Evolutionary conservation across 176 grass and related monocot genomes (phyloP).

Genomic region (Phragmites australis): DNA sequence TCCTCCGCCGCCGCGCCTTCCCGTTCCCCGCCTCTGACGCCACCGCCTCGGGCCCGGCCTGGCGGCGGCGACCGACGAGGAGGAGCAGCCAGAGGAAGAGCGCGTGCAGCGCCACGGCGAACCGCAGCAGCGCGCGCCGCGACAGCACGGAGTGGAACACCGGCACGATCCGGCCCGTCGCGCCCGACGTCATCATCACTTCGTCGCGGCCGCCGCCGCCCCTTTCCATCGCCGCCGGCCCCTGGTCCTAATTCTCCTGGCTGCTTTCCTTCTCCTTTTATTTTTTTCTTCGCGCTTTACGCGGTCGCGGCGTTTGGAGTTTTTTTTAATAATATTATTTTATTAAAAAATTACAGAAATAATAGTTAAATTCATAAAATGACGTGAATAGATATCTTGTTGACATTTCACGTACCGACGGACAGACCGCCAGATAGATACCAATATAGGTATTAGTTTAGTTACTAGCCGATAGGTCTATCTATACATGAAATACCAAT

Average conservation of each 20-base stretch:
- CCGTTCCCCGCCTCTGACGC: background rate
- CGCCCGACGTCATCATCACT: constrained; percentile 86
- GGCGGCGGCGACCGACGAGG: constrained; percentile 42
- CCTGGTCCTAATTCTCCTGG: background rate
- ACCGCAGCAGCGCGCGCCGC: constrained; percentile 56
- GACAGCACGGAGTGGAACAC: constrained; percentile 76
- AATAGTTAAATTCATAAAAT: too few relatives aligned
- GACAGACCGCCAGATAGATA: too few relatives aligned
- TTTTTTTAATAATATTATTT: too few relatives aligned
- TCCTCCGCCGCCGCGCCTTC: constrained; percentile 39
- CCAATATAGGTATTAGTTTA: too few relatives aligned
- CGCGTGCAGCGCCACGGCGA: constrained; percentile 69
- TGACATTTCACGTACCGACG: too few relatives aligned
- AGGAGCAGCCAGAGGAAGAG: constrained; percentile 81
- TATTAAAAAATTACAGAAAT: too few relatives aligned
- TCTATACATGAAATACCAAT: too few relatives aligned
- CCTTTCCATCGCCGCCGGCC: constrained; percentile 21
- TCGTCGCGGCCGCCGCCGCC: constrained; percentile 30
- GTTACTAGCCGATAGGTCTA: too few relatives aligned
- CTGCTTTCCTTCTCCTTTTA: background rate
- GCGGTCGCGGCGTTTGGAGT: constrained; percentile 33
- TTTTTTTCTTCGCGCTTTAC: constrained; percentile 19
- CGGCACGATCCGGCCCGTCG: constrained; percentile 84
- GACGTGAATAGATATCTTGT: too few relatives aligned
- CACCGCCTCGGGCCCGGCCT: background rate